phyloP scores from a whole-genome alignment of 2,329 filamentous ascomycete species.

The Huntiella abstrusa region DNA sequence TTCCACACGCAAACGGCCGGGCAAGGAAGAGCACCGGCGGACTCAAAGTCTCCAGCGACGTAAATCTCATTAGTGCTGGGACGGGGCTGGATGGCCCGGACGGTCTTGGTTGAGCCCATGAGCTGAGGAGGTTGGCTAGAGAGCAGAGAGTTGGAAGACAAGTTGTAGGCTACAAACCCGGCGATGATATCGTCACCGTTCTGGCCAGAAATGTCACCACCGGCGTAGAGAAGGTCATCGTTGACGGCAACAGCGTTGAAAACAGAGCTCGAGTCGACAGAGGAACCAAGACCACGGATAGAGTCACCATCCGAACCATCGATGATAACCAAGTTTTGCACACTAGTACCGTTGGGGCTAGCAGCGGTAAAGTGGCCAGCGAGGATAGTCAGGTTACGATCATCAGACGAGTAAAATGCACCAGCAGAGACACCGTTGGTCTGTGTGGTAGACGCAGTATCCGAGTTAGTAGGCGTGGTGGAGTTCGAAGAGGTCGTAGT shows the following conservation, averaged over 20 bases:
- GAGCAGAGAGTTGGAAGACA: conserved; percentile 40
- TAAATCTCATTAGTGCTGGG: conserved; percentile 58
- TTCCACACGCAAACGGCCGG: conserved; percentile 67
- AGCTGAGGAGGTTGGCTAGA: conserved; percentile 57
- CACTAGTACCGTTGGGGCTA: conserved; percentile 45
- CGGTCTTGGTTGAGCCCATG: conserved; percentile 47
- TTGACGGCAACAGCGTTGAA: conserved; percentile 53
- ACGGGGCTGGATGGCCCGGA: conserved; percentile 57
- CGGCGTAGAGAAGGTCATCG: conserved; percentile 56
- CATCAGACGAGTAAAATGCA: conserved; percentile 51
- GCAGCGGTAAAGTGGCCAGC: conserved; percentile 69
- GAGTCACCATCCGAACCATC: conserved; percentile 50
- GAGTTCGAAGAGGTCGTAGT: conserved; percentile 19
- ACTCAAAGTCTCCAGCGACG: conserved; percentile 69
- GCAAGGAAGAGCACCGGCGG: conserved; percentile 67
- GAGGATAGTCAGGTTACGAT: conserved; percentile 66
- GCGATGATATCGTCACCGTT: conserved; percentile 43
- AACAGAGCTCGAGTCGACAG: conserved; percentile 51
- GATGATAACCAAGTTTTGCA: conserved; percentile 69
- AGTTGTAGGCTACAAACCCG: conserved; percentile 65
- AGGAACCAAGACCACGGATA: conserved; percentile 49
- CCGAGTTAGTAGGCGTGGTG: conserved; percentile 17
- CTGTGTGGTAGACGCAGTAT: not conserved
- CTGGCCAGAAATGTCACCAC: conserved; percentile 58
- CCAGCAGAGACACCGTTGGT: conserved; percentile 55